Base-by-base conservation (phyloP, 495 filamentous ascomycete species). In the Oleoguttula mirabilis region DNA sequence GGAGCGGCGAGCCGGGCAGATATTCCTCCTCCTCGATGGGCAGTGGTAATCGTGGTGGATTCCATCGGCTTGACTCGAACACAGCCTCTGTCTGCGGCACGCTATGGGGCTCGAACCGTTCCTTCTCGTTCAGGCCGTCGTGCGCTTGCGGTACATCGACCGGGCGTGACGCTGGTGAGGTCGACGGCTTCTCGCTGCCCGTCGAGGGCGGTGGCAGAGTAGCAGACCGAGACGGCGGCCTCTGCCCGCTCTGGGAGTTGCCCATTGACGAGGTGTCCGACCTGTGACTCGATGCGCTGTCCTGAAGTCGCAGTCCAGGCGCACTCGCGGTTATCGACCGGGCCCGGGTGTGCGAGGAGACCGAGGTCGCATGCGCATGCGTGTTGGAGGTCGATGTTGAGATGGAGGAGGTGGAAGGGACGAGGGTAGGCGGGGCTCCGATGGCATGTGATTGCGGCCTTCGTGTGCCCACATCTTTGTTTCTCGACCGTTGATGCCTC, bases 11-110 rank as follows among this genome's bases (percentile, higher is more conserved):
- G 5, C 84, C 84, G 4, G 87, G 87, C 1, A 78, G 83, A 50
- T 84, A 78, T 12, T 79, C 69, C 52, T 90, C 84, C 67, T 93
- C 80, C 53, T 84, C 87, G 51, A 95, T 93, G 21, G 88, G 86
- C 41, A 95, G 71, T 32, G 88, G 88, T 51, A 95, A 67, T 32
- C 88, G 80, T 28, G 88, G 88, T 31, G 88, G 87, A 43, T 73
- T 76, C 48, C 82, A 69, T 50, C 78, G 69, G 15, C 57, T 55
- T 21, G 51, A 41, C 12, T 44, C 32, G 10, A 38, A 30, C 15
- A 38, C 44, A 33, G 36, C 43, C 37, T 34, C 58, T 43, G 41
- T 36, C 28, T 41, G 41, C 41, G 39, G 56, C 21, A 33, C 6
- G 10, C 21, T 21, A 3, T 21, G 10, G 16, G 38, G 31, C 24